phyloP scores from a whole-genome alignment of 495 filamentous ascomycete species.

The Chaetomium fimeti region DNA sequence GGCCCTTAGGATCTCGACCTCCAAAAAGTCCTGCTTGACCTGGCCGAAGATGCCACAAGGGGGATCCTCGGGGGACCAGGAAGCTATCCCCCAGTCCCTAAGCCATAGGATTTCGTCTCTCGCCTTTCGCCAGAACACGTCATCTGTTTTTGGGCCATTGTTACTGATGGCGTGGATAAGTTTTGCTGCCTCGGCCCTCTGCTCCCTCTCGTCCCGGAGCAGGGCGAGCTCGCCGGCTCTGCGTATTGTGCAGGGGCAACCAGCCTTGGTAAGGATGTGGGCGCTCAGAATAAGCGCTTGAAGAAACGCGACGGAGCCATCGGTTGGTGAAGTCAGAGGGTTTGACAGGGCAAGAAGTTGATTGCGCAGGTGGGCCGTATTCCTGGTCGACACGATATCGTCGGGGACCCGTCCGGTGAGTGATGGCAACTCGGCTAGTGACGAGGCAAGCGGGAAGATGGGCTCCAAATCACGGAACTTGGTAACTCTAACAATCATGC shows the following conservation, averaged over 20 bases:
- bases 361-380: constrained; percentile 49
- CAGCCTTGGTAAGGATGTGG: constrained; percentile 59
- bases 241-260: constrained; percentile 58
- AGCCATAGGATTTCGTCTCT: constrained; percentile 78
- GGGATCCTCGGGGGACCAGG: constrained; percentile 28
- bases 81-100: constrained; percentile 65
- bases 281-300: constrained; percentile 68
- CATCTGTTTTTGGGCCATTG: constrained; percentile 56
- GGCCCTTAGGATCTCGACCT: constrained; percentile 71
- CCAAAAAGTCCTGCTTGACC: constrained; percentile 61
- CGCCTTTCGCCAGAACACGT: constrained; percentile 64
- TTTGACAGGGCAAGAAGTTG: constrained; percentile 62
- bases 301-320: constrained; percentile 60
- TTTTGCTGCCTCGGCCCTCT: constrained; percentile 61
- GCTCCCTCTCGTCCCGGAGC: constrained; percentile 60
- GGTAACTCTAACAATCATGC: constrained; percentile 60
- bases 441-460: constrained; percentile 45
- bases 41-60: constrained; percentile 68
- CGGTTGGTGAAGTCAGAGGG: constrained; percentile 62
- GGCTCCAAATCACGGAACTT: constrained; percentile 60
- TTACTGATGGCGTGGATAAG: constrained; percentile 56
- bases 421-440: constrained; percentile 45
- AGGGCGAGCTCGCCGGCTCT: constrained; percentile 59
- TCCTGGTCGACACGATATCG: constrained; percentile 38
- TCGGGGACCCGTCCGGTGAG: constrained; percentile 36